phyloP scores from a whole-genome alignment of 164 flowering plant species.

The Berberis vulgaris region DNA sequence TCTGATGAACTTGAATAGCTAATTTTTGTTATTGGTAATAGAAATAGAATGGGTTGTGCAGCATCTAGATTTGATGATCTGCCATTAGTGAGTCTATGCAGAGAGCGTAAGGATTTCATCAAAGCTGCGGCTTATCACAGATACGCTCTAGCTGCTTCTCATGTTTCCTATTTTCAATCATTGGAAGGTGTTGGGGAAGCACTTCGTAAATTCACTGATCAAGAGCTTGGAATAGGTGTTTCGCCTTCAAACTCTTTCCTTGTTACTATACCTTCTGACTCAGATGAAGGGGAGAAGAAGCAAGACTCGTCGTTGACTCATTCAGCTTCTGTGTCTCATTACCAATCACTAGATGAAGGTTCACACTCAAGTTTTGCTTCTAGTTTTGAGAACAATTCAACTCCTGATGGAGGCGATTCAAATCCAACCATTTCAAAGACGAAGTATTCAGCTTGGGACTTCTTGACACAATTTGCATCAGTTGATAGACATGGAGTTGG shows the following conservation, averaged over 20 bases:
- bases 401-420: constrained; percentile 13
- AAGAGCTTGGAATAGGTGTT: constrained; percentile 44
- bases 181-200: constrained; percentile 65
- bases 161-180: constrained; percentile 56
- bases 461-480: constrained; percentile 52
- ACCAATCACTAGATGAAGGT: constrained; percentile 5
- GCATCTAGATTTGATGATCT: too few relatives aligned
- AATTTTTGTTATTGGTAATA: too few relatives aligned
- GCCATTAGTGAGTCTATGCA: too few relatives aligned
- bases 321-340: constrained; percentile 5
- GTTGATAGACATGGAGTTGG: constrained; percentile 39
- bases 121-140: constrained; percentile 65
- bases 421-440: constrained; percentile 71
- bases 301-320: constrained; percentile 34
- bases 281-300: constrained; percentile 32
- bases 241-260: constrained; percentile 51
- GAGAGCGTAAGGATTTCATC: constrained; percentile 41
- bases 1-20: too few relatives aligned
- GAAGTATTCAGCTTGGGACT: constrained; percentile 70
- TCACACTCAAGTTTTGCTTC: constrained; percentile 38
- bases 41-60: too few relatives aligned
- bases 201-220: constrained; percentile 56
- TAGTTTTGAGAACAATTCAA: constrained; percentile 7
- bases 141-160: constrained; percentile 72
- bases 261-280: constrained; percentile 46